Conservation (phyloP, 2,329 filamentous ascomycete genomes). For the Pochonia chlamydosporia region DNA sequence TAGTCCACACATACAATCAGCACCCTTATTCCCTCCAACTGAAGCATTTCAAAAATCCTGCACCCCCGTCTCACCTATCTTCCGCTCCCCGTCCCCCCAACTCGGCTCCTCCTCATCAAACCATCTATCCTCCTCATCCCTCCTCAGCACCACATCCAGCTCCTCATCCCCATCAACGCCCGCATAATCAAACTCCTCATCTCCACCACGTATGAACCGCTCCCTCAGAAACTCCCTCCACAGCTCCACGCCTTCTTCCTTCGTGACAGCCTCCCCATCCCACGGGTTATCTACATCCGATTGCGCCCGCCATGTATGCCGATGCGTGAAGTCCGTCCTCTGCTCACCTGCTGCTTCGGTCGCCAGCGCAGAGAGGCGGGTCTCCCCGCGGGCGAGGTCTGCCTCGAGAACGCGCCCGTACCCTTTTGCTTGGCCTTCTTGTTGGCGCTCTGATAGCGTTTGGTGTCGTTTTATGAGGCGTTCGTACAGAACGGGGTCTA, state of each 20-base stretch:
- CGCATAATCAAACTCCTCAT: conserved; percentile 73
- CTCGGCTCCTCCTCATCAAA: conserved; percentile 74
- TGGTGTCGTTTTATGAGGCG: conserved; percentile 73
- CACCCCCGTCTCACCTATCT: conserved; percentile 65
- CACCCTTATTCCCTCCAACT: too few species aligned
- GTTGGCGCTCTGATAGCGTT: conserved; percentile 64
- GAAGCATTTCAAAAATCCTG: conserved; percentile 56
- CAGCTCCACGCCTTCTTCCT: conserved; percentile 59
- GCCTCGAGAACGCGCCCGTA: conserved; percentile 75
- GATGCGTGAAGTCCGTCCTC: background rate
- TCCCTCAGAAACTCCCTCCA: conserved; percentile 70
- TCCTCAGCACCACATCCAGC: conserved; percentile 56
- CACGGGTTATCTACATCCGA: conserved; percentile 14
- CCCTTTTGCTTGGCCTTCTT: conserved; percentile 66
- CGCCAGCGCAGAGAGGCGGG: conserved; percentile 56
- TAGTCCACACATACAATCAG: too few species aligned
- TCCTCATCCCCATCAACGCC: conserved; percentile 66
- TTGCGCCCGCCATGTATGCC: background rate
- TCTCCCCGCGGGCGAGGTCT: conserved; percentile 70
- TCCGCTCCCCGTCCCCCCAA: conserved; percentile 46
- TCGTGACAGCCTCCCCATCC: conserved; percentile 28
- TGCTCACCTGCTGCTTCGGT: conserved; percentile 9
- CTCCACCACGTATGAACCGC: conserved; percentile 69
- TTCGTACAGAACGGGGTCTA: conserved; percentile 81
- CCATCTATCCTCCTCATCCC: conserved; percentile 67